These are phyloP conservation scores for Pochonia chlamydosporia DNA, from an alignment of 2,329 filamentous ascomycete genomes.

Conservation along the genomic window DNA sequence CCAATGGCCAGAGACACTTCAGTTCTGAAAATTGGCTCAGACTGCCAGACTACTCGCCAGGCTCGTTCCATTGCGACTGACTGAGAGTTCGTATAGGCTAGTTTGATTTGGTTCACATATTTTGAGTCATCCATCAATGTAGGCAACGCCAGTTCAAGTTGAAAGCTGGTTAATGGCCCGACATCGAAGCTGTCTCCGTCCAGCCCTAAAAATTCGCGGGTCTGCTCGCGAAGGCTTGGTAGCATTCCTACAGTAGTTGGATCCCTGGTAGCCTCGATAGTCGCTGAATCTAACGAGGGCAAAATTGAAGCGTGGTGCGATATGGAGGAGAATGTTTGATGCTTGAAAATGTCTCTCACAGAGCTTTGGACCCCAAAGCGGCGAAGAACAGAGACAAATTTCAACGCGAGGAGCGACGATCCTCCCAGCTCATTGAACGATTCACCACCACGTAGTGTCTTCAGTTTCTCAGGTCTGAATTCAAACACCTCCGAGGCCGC, in stretches of 20 bases:
- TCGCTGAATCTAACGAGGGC: not conserved
- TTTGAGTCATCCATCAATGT: not conserved
- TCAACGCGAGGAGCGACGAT: slow-evolving; percentile 7
- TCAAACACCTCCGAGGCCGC: not conserved
- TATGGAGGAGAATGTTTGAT: slow-evolving; percentile 3
- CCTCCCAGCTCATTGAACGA: slow-evolving; percentile 6
- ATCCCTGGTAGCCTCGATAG: not conserved
- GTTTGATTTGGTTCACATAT: slow-evolving; percentile 6
- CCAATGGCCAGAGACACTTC: slow-evolving; percentile 4
- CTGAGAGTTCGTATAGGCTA: not conserved
- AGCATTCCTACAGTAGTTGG: not conserved
- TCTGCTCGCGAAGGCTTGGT: not conserved
- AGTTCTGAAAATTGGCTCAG: slow-evolving; percentile 5
- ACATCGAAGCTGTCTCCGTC: not conserved
- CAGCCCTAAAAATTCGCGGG: not conserved
- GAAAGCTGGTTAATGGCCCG: slow-evolving; percentile 5
- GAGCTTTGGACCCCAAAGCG: not conserved
- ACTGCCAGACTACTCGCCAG: slow-evolving; percentile 6
- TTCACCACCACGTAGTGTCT: not conserved
- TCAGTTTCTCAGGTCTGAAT: not conserved
- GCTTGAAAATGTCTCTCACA: slow-evolving; percentile 4
- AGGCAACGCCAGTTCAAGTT: slow-evolving; percentile 4
- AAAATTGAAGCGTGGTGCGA: not conserved
- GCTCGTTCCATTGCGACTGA: slow-evolving; percentile 5
- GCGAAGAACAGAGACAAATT: slow-evolving; percentile 5